phyloP scores from a whole-genome alignment of 1,284 basidiomycete genomes.

The Heterobasidion irregulare region DNA sequence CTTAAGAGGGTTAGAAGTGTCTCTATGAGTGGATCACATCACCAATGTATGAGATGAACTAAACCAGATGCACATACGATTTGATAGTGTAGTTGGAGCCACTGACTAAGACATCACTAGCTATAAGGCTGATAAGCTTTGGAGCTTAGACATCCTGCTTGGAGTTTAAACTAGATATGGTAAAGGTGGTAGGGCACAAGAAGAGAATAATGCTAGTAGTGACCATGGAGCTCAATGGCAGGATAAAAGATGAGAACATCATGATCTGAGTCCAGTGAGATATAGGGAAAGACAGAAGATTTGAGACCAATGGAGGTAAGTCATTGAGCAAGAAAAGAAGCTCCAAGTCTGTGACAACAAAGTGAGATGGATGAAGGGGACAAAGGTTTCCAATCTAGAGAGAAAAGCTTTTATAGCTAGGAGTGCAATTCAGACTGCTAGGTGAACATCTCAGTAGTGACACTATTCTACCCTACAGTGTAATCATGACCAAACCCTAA shows the following conservation, averaged over 20 bases:
- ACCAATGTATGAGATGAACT: not conserved
- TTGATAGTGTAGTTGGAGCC: conserved; percentile 3
- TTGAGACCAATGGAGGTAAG: not conserved
- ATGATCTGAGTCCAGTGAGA: not conserved
- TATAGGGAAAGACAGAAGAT: not conserved
- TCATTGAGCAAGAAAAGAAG: not conserved
- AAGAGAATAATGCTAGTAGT: not conserved
- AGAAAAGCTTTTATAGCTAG: too few species aligned
- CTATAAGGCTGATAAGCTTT: conserved; percentile 1
- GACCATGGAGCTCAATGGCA: not conserved
- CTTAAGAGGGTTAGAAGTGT: conserved; percentile 13
- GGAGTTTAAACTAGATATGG: not conserved
- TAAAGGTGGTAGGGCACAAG: not conserved
- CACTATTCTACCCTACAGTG: too few species aligned
- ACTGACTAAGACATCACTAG: conserved; percentile 2
- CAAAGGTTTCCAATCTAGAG: too few species aligned
- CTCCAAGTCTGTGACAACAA: too few species aligned
- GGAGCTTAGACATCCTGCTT: conserved; percentile 2
- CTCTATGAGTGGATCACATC: not conserved
- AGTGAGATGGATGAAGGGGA: too few species aligned
- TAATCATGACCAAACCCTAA: too few species aligned
- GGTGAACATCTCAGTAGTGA: too few species aligned
- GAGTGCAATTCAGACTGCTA: too few species aligned
- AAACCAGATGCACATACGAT: conserved; percentile 1
- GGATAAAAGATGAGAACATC: too few species aligned